These are phyloP conservation scores for Ceratobasidium sp. DNA, from an alignment of 1,284 basidiomycete genomes.

Conservation along the genomic window DNA sequence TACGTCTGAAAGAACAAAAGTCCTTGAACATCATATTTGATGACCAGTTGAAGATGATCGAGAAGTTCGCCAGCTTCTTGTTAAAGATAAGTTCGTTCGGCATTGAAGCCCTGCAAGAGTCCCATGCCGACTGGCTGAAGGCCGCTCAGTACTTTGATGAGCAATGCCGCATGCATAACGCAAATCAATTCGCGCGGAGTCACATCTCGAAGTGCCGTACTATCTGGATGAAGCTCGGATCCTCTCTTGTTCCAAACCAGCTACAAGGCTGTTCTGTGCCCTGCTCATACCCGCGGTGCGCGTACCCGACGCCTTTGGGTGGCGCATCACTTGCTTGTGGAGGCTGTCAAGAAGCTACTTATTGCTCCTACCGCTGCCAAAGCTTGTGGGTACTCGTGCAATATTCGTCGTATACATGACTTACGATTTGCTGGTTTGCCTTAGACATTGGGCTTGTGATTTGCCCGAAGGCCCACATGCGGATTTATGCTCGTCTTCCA, in stretches of 20 bases:
- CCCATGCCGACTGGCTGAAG: not conserved
- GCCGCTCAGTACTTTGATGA: not conserved
- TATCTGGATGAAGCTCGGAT: not conserved
- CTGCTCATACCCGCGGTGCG: not conserved
- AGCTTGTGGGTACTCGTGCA: not conserved
- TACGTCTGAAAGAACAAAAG: not conserved
- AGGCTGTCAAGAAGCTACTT: not conserved
- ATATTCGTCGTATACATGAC: not conserved
- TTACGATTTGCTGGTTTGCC: not conserved
- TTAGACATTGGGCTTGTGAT: not conserved
- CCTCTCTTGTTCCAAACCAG: not conserved
- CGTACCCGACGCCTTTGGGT: not conserved
- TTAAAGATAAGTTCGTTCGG: not conserved
- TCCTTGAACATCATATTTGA: not conserved
- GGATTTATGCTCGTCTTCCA: not conserved
- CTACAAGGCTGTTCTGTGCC: not conserved
- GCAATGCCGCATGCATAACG: not conserved
- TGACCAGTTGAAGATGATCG: not conserved
- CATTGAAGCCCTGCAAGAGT: not conserved
- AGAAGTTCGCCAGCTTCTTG: not conserved
- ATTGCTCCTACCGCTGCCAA: not conserved
- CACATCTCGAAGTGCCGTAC: not conserved
- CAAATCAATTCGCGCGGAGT: not conserved
- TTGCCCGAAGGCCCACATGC: not conserved
- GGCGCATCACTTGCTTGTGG: not conserved